A percentile compares a stretch with the other conserved stretches of the same genome.
phyloP scores from a whole-genome alignment of 306 rosid species.

The Macrotyloma uniflorum region DNA sequence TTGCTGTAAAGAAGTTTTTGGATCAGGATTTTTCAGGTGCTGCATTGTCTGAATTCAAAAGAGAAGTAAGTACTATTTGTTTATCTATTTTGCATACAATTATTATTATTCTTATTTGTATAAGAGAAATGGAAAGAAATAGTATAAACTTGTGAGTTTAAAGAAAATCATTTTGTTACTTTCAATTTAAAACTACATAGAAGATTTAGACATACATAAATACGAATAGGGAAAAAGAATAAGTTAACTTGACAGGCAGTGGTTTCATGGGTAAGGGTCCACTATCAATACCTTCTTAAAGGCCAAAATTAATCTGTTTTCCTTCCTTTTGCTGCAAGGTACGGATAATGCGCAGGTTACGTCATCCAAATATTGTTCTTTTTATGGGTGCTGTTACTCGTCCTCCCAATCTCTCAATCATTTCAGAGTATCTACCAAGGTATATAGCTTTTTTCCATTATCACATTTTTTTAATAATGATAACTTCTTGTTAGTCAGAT shows the following conservation, averaged over 20 bases:
- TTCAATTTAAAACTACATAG: conserved; percentile 6
- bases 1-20: conserved; percentile 97
- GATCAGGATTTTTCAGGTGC: conserved; percentile 99
- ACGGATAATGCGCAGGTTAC: conserved; percentile 94
- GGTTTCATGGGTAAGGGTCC: conserved; percentile 26
- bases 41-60: conserved; percentile 98
- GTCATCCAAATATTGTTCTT: conserved; percentile 97
- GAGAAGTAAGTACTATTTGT: conserved; percentile 87
- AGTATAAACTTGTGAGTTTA: neutral
- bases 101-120: conserved; percentile 19
- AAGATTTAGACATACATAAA: conserved; percentile 19
- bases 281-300: conserved; percentile 15
- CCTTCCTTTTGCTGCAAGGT: conserved; percentile 60
- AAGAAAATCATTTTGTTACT: conserved; percentile 18
- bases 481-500: conserved; percentile 2
- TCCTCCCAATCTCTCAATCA: conserved; percentile 94
- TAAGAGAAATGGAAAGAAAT: conserved; percentile 27
- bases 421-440: conserved; percentile 98
- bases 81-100: neutral
- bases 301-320: conserved; percentile 25
- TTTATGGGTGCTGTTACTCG: conserved; percentile 99
- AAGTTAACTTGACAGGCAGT: neutral
- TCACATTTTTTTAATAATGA: neutral
- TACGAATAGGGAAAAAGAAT: conserved; percentile 9
- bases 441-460: conserved; percentile 40